These are phyloP conservation scores for Oryza meridionalis DNA, from an alignment of 176 grass and related monocot species.

Conservation along the genomic window DNA sequence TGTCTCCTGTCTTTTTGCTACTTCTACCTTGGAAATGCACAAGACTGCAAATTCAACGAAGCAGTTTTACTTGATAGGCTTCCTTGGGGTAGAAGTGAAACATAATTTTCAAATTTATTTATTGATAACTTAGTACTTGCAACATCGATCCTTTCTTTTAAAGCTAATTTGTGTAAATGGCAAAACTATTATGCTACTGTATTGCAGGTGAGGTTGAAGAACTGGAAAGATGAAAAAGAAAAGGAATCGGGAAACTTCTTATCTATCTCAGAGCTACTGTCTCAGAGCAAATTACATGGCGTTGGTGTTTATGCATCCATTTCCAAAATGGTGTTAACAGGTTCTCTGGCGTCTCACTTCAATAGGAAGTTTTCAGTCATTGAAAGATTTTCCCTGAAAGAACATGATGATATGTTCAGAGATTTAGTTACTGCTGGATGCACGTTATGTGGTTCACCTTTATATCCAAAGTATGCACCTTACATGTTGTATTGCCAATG, in stretches of 20 bases:
- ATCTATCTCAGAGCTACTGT: conserved; percentile 52
- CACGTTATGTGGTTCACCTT: conserved; percentile 59
- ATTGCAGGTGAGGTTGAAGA: conserved; percentile 43
- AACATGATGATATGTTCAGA: conserved; percentile 43
- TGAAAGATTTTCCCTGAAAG: conserved; percentile 44
- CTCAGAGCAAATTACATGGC: conserved; percentile 31
- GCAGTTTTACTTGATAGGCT: conserved; percentile 2
- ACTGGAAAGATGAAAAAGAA: conserved; percentile 54
- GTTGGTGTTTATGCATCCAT: conserved; percentile 50
- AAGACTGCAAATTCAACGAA: neutral
- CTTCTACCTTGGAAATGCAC: conserved; percentile 27
- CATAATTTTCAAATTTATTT: conserved; percentile 2
- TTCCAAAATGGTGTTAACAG: conserved; percentile 40
- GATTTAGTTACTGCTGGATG: conserved; percentile 58
- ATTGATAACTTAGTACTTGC: neutral
- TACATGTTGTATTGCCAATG: neutral
- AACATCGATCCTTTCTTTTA: neutral
- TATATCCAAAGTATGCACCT: conserved; percentile 51
- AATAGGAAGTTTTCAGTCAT: conserved; percentile 34
- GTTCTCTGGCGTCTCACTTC: neutral
- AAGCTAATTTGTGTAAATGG: neutral
- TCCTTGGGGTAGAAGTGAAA: neutral
- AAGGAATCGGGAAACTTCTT: conserved; percentile 12
- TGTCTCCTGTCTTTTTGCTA: conserved; percentile 5
- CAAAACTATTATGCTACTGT: conserved; percentile 13